phyloP scores from a whole-genome alignment of 345 rosid genomes.

The Gossypium mustelinum region DNA sequence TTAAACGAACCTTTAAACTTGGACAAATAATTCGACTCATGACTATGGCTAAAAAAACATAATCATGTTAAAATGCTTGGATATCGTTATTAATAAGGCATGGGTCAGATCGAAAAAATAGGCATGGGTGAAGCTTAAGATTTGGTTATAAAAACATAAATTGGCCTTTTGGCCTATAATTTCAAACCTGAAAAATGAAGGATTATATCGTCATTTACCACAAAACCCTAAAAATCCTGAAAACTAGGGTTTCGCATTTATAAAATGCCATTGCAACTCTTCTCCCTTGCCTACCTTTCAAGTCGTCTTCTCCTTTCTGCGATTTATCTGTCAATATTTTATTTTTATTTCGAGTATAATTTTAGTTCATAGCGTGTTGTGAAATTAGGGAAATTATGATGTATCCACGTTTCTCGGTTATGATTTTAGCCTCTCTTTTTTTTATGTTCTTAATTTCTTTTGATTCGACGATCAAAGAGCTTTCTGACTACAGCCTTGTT shows the following conservation, averaged over 20 bases:
- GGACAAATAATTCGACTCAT: too few species aligned
- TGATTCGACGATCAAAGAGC: neutral
- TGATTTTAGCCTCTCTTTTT: neutral
- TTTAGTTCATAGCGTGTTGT: too few species aligned
- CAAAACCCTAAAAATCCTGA: neutral
- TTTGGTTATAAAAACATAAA: too few species aligned
- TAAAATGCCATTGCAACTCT: neutral
- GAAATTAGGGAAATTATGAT: neutral
- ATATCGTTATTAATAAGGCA: too few species aligned
- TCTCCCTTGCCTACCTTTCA: neutral
- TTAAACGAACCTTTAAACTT: too few species aligned
- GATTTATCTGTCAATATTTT: too few species aligned
- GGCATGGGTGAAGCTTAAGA: too few species aligned
- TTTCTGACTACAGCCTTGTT: constrained; percentile 3
- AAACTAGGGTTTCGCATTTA: neutral
- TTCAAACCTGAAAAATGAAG: neutral
- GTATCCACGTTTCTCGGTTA: neutral
- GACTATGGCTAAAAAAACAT: too few species aligned
- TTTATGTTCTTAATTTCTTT: neutral
- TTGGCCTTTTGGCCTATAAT: neutral
- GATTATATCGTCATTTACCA: neutral
- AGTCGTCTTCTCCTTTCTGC: too few species aligned
- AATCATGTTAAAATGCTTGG: too few species aligned
- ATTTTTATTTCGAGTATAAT: too few species aligned
- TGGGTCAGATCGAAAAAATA: too few species aligned